Conservation (phyloP, 371 early-diverging fungal genomes). For the Mortierella sp. region DNA sequence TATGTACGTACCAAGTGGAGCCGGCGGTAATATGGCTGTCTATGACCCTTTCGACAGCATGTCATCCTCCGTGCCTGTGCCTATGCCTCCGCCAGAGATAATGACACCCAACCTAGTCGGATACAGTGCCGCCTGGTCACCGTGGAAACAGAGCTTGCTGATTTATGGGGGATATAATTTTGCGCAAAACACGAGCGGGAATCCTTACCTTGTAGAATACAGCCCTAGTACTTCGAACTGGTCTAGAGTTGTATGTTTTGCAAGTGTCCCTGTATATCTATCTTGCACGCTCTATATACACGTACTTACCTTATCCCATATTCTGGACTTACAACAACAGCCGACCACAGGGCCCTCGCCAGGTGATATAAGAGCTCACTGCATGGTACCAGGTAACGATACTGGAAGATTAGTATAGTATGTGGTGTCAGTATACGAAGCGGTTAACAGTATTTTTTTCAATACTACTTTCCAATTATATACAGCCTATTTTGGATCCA, state of each 20-base stretch:
- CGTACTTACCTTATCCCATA: background rate
- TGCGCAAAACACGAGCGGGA: background rate
- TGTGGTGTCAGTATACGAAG: background rate
- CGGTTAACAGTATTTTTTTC: background rate
- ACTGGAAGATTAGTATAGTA: background rate
- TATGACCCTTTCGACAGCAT: background rate
- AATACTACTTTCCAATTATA: too few species aligned
- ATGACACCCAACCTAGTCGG: background rate
- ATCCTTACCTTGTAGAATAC: background rate
- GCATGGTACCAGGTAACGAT: conserved; percentile 13
- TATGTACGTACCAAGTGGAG: conserved; percentile 3
- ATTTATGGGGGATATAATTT: conserved; percentile 1
- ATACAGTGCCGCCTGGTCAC: background rate
- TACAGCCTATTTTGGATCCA: conserved; percentile 6
- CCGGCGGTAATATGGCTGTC: background rate
- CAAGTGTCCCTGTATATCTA: background rate
- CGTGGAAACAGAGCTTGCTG: background rate
- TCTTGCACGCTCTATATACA: background rate
- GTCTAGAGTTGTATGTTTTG: background rate
- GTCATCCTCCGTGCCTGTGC: background rate
- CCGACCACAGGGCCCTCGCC: conserved; percentile 1
- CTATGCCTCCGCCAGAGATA: background rate
- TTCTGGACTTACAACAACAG: background rate
- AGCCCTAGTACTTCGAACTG: background rate
- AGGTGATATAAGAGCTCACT: background rate